Percentiles rank a stretch among this genome's conserved stretches.
These are phyloP conservation scores for Ceratocystis harringtonii DNA, from an alignment of 2,329 filamentous ascomycete species.

Conservation along the genomic window DNA sequence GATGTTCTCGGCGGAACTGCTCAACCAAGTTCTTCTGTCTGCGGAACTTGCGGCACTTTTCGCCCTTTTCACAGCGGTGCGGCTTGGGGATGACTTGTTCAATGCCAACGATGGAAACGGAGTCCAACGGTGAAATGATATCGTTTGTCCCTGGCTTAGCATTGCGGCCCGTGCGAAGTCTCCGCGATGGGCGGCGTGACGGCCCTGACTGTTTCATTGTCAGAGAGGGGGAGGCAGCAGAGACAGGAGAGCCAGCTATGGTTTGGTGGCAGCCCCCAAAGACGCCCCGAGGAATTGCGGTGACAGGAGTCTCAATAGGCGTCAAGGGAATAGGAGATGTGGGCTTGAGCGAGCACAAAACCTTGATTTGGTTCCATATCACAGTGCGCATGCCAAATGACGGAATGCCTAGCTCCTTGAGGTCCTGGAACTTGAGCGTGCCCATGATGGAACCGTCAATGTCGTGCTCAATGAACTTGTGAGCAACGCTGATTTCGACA, in stretches of 20 bases:
- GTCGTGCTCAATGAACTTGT: slow-evolving; percentile 81
- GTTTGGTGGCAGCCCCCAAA: slow-evolving; percentile 17
- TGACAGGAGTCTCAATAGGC: slow-evolving; percentile 45
- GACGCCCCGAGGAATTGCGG: slow-evolving; percentile 29
- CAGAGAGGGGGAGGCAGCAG: slow-evolving; percentile 18
- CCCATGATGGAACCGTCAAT: slow-evolving; percentile 79
- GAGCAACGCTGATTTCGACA: slow-evolving; percentile 60
- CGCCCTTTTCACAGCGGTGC: slow-evolving; percentile 73
- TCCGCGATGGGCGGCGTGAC: slow-evolving; percentile 8
- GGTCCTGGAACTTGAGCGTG: slow-evolving; percentile 79
- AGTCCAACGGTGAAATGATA: slow-evolving; percentile 62
- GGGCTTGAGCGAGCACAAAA: slow-evolving; percentile 43
- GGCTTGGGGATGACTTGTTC: slow-evolving; percentile 76
- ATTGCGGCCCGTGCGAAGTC: slow-evolving; percentile 18
- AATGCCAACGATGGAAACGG: slow-evolving; percentile 81
- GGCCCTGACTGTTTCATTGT: background rate
- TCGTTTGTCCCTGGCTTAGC: slow-evolving; percentile 36
- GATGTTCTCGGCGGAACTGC: slow-evolving; percentile 60
- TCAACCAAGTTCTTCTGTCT: slow-evolving; percentile 67
- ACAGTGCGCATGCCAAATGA: slow-evolving; percentile 70
- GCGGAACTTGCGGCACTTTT: slow-evolving; percentile 68
- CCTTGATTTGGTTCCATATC: slow-evolving; percentile 66
- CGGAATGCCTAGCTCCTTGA: slow-evolving; percentile 64
- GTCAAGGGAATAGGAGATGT: slow-evolving; percentile 40
- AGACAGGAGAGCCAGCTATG: background rate